phyloP scores from a whole-genome alignment of 345 rosid species.

The Citrus cavaleriei region DNA sequence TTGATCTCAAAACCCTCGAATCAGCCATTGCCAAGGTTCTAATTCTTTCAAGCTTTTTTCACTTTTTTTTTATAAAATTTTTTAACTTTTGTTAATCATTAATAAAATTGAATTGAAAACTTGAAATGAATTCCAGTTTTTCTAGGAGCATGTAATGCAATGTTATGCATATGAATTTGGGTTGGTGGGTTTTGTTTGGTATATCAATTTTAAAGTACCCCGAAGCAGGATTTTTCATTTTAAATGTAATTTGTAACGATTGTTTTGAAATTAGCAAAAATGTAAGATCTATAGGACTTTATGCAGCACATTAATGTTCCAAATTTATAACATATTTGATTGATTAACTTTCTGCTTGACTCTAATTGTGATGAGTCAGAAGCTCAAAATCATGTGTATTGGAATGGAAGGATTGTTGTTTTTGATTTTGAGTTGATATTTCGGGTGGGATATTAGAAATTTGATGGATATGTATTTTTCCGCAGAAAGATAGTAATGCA shows the following conservation, averaged over 20 bases:
- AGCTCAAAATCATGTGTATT: too few relatives aligned
- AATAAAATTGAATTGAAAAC: background rate
- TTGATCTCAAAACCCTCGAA: constrained; percentile 58
- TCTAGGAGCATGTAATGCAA: background rate
- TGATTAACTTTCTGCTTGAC: background rate
- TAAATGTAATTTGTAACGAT: background rate
- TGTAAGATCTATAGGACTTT: background rate
- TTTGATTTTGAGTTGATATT: background rate
- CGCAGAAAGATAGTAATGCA: constrained; percentile 79
- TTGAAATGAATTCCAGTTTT: background rate
- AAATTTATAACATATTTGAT: background rate
- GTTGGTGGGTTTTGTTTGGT: background rate
- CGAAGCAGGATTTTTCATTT: background rate
- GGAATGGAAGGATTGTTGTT: background rate
- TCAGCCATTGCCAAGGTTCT: constrained; percentile 69
- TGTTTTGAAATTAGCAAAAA: background rate
- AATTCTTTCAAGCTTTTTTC: background rate
- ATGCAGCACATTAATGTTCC: background rate
- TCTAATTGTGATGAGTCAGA: background rate
- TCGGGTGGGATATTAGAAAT: background rate
- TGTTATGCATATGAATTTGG: background rate
- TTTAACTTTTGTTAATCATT: background rate
- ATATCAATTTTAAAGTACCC: too few relatives aligned
- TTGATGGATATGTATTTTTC: background rate
- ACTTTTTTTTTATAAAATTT: background rate